Evolutionary conservation across 371 early-diverging fungal genomes (phyloP), one percentile per base, ranked within the genome.

Genomic region (Chytridium lagenaria): DNA sequence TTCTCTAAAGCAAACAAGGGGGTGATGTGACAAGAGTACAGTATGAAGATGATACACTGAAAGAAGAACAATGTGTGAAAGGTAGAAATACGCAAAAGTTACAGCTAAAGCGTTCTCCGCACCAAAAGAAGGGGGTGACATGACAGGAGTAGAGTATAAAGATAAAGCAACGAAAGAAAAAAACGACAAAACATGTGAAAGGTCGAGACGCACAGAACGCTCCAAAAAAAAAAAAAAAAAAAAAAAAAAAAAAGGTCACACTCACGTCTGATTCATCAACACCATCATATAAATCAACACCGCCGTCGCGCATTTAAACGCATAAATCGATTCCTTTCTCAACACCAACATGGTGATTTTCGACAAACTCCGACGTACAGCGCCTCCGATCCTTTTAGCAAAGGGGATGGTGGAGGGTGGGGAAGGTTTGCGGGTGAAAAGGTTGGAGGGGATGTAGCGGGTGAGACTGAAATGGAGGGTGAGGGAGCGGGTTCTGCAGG

Each of bases 291-390:
- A 63, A 52, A 70, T 67, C 28, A 73, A 16, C 2, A 74, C 23
- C 1, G 78, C 78, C 33, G 33, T 50, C 1, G 71, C 70, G 49
- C 67, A 59, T 39, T 77, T 77, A 28, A 74, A 15, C 1, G 68
- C 78, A 38, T 72, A 77, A 34, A 77, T 73, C 23, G 71, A 70
- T 10, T 70, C 30, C 12, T 55, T 37, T 2, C 61, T 3, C 7
- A 61, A 23, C 61, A 61, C 2, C 7, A 61, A 37, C 36, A 5
- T 26, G 19, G 37, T 37, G 34, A 61, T 3, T 7, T 34, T 61
- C 15, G 55, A 12, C n/a, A 52, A 26, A 5, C 12, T 5, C n/a
- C 55, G 12, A 12, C 55, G 12, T 15, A 52, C 55, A 5, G 55
- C 23, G n/a, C 55, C 55, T 5, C 5, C 12, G 26, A 10, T n/a